Percentiles rank a stretch among this genome's conserved stretches.
Evolutionary conservation across 139 green algal genomes (phyloP).

Genomic region (Raphidocelis subcapitata): DNA sequence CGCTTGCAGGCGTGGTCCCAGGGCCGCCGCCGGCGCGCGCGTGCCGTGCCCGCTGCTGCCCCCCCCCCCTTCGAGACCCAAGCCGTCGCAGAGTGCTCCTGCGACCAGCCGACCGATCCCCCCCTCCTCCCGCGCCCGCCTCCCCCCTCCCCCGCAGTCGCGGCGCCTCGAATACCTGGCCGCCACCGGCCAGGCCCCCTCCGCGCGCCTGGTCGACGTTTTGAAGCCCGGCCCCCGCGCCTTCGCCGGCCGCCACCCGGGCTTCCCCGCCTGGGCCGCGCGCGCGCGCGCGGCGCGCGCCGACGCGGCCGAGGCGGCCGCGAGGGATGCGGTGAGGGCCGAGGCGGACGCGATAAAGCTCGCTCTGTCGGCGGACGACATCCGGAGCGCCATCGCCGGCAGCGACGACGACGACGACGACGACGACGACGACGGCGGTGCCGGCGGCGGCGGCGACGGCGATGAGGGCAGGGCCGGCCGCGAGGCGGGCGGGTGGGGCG

Average conservation of each 20-base stretch:
- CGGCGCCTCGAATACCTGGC: slow-evolving; percentile 45
- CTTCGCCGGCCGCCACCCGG: neutral
- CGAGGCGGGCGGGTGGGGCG: neutral
- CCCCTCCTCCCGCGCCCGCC: no score
- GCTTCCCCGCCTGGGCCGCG: neutral
- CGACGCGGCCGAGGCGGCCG: neutral
- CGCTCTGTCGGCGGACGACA: neutral
- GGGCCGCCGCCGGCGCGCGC: no score
- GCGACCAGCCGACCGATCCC: no score
- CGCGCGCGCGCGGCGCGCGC: neutral
- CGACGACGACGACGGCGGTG: no score
- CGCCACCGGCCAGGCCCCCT: slow-evolving; percentile 6
- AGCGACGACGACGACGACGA: neutral
- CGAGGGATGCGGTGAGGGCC: neutral
- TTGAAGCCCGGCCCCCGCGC: neutral
- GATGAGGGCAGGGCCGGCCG: neutral
- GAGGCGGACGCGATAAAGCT: neutral
- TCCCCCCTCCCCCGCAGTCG: slow-evolving; percentile 1
- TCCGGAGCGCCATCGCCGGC: neutral
- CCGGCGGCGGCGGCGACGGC: no score
- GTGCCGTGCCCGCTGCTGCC: no score
- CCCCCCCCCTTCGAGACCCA: no score
- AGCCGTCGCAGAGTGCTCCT: no score
- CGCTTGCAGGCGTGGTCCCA: no score
- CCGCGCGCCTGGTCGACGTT: neutral